phyloP scores from a whole-genome alignment of 106 monocot species.

The Amphibolis antarctica region DNA sequence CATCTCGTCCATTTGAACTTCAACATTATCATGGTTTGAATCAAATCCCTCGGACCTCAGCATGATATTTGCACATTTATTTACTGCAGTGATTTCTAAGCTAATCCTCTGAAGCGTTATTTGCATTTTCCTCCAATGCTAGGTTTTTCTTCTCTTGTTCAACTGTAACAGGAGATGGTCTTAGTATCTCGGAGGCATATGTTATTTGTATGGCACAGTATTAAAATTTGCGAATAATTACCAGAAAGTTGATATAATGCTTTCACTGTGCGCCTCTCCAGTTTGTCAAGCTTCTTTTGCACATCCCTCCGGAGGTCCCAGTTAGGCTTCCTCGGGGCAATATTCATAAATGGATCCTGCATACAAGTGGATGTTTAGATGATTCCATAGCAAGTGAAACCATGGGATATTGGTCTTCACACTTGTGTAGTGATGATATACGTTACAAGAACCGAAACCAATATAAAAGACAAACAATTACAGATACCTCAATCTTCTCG shows the following conservation, averaged over 20 bases:
- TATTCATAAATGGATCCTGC: constrained; percentile 92
- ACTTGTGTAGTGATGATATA: background rate
- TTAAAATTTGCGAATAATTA: constrained; percentile 9
- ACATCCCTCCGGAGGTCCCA: constrained; percentile 93
- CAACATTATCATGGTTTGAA: background rate
- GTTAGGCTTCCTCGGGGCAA: constrained; percentile 99
- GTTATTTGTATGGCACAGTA: background rate
- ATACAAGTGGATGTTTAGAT: background rate
- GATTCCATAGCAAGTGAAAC: background rate
- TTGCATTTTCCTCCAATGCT: constrained; percentile 17
- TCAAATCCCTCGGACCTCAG: too few species aligned
- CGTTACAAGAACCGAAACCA: background rate
- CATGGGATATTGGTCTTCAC: too few species aligned
- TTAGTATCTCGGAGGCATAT: background rate
- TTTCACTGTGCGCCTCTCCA: constrained; percentile 90
- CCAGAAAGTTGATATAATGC: constrained; percentile 64
- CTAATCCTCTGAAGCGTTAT: background rate
- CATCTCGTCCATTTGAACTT: too few species aligned
- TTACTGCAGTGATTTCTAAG: too few species aligned
- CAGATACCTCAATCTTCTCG: constrained; percentile 54
- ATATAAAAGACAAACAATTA: background rate
- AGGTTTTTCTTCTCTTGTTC: constrained; percentile 60
- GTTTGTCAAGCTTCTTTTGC: constrained; percentile 92
- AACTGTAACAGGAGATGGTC: constrained; percentile 10
- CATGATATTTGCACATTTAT: too few species aligned